Evolutionary conservation across 441 rosid species (phyloP), one percentile per base, ranked within the genome.

Genomic region (Macaranga tanarius): DNA sequence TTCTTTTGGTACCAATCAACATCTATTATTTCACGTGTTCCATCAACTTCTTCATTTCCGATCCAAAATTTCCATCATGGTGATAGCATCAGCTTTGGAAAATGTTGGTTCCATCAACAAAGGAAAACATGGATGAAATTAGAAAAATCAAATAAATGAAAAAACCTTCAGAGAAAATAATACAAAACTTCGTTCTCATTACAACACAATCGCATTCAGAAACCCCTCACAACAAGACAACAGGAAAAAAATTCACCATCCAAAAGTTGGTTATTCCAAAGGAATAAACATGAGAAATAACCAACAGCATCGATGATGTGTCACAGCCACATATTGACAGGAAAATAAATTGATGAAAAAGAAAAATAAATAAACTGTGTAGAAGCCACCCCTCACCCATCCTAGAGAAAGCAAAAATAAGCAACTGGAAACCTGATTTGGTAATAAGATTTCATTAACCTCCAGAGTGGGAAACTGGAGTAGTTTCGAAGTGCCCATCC

Each of bases 401-500:
- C 80, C 76, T 76, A 75, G 75, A 75, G 75, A 50, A 77, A 72
- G 73, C 47, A 74, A 76, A 68, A 58, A 55, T 62, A 50, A 28
- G 13, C 25, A 63, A 62, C 17, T 10, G 62, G 54, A 63, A 74
- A 77, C 68, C 69, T 72, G 62, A 59, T 55, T 74, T 26, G 34
- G 38, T 50, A 64, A 31, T 60, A 65, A 55, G 15, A 56, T 23
- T 16, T 7, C n/a, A 50, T 85, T 84, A 92, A 55, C 89, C 97
- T 70, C 95, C 97, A 65, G 99, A 92, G 83, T 95, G 99, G 7
- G 96, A 89, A 73, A 95, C 90, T 9, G 98, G 97, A 62, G 87
- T 85, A 17, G 98, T 95, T 81, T 86, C 90, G 17, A 95, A 88
- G 72, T 77, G 88, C 25, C 96, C 96, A 70, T 90, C 88, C 67